Conservation (phyloP, 73 alveolate species). For the Effrenium voratum region DNA sequence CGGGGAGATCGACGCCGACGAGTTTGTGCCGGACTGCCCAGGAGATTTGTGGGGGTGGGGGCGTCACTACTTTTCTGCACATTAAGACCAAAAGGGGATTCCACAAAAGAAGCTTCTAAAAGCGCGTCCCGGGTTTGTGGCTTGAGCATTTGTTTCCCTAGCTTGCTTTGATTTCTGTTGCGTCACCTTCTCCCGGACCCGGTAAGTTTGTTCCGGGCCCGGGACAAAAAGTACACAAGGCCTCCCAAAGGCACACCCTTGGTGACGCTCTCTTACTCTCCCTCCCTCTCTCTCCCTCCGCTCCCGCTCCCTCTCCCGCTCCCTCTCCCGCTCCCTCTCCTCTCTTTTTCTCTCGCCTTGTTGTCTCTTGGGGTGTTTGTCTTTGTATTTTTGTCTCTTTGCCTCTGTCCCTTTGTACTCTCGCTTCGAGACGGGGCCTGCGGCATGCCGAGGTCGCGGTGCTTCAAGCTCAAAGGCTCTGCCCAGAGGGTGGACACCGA, state of each 20-base stretch:
- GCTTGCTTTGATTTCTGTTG: no score
- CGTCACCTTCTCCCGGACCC: no score
- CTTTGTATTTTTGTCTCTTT: neutral
- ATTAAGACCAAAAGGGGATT: no score
- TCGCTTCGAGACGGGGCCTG: neutral
- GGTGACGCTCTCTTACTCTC: no score
- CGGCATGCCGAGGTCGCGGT: conserved; percentile 15
- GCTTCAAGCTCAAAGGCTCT: conserved; percentile 79
- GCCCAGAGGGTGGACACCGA: conserved; percentile 82
- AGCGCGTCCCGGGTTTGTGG: no score
- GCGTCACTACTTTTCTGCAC: neutral
- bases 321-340: neutral
- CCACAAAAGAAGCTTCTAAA: no score
- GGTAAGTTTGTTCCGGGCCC: no score
- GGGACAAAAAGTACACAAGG: no score
- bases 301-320: neutral
- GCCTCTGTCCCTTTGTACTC: neutral
- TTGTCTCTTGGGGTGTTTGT: neutral
- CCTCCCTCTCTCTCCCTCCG: no score
- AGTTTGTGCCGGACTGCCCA: conserved; percentile 34
- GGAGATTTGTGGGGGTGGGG: neutral
- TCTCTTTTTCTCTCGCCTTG: neutral
- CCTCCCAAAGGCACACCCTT: no score
- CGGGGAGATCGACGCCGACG: conserved; percentile 83
- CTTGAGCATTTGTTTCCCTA: no score